phyloP scores from a whole-genome alignment of 2,329 filamentous ascomycete genomes.

The Fusarium sarcochroum region DNA sequence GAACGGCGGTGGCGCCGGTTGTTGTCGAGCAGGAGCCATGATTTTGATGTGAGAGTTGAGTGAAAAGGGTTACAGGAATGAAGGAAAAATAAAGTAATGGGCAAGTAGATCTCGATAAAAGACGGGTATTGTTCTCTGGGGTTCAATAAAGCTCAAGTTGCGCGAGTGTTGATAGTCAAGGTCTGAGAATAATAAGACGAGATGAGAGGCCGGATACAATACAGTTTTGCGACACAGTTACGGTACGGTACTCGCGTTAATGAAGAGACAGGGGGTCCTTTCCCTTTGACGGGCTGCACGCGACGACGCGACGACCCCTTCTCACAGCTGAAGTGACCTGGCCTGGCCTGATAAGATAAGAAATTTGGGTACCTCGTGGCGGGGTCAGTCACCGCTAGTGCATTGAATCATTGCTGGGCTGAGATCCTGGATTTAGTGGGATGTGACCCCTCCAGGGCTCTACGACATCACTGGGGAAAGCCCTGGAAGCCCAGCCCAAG shows the following conservation, averaged over 20 bases:
- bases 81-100: constrained; percentile 7
- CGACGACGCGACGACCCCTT: constrained; percentile 40
- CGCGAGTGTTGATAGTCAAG: constrained; percentile 23
- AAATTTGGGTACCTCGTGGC: not conserved
- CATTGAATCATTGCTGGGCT: not conserved
- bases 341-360: constrained; percentile 38
- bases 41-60: constrained; percentile 32
- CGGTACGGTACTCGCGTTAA: constrained; percentile 26
- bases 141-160: constrained; percentile 3
- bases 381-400: not conserved
- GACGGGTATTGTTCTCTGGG: constrained; percentile 6
- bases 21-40: constrained; percentile 61
- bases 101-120: constrained; percentile 3
- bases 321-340: constrained; percentile 4
- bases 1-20: constrained; percentile 64
- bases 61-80: constrained; percentile 29
- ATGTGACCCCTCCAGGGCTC: constrained; percentile 13
- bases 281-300: constrained; percentile 17
- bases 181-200: constrained; percentile 18
- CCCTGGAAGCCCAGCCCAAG: not conserved
- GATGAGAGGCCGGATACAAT: constrained; percentile 24
- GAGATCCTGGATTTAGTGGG: constrained; percentile 17
- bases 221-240: constrained; percentile 35
- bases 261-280: constrained; percentile 23
- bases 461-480: constrained; percentile 15